Percentiles rank a stretch among this genome's conserved stretches.
These are phyloP conservation scores for Crithidia bombi DNA, from an alignment of 208 protist species.

Conservation along the genomic window DNA sequence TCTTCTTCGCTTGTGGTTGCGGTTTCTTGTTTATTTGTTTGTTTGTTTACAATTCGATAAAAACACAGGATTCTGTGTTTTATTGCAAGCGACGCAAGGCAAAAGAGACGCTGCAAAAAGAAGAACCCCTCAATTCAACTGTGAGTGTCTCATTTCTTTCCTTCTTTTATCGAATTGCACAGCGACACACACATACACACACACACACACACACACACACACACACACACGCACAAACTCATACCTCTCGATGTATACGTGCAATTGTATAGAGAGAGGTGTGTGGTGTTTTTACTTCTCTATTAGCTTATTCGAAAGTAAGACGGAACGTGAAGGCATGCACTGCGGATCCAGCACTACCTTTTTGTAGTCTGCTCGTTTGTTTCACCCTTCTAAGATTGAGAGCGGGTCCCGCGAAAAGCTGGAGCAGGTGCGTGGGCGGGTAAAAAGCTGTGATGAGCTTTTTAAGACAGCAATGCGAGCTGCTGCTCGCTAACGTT, in stretches of 20 bases:
- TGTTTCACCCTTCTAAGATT: not conserved
- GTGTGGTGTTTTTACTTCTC: no score
- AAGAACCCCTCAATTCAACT: constrained; percentile 7
- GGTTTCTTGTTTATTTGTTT: no score
- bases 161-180: not conserved
- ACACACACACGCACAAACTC: no score
- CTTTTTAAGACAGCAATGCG: not conserved
- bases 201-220: no score
- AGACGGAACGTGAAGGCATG: not conserved
- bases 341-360: not conserved
- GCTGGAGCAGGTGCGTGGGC: not conserved
- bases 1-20: not conserved
- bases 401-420: not conserved
- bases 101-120: not conserved
- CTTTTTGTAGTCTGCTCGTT: no score
- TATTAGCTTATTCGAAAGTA: not conserved
- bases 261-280: no score
- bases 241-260: no score
- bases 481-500: not conserved
- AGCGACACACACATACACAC: not conserved
- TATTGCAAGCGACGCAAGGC: no score
- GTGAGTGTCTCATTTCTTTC: constrained; percentile 12
- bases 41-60: no score
- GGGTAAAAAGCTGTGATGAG: not conserved
- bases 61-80: constrained; percentile 7